phyloP scores from a whole-genome alignment of 805 yeast species.

The Wickerhamomyces alni region DNA sequence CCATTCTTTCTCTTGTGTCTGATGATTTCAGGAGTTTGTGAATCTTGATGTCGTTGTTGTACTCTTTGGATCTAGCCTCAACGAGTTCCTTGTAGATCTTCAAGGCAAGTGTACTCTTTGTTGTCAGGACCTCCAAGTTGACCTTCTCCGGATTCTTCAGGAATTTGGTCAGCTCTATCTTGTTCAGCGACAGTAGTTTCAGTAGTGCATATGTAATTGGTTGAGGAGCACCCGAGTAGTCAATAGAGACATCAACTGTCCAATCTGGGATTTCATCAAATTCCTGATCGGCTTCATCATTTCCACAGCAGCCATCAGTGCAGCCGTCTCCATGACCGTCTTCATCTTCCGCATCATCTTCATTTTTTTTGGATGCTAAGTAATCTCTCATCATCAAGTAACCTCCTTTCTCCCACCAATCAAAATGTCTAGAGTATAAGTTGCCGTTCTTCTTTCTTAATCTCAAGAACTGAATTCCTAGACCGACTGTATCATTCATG shows the following conservation, averaged over 20 bases:
- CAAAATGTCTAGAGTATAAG: slow-evolving; percentile 31
- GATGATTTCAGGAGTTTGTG: slow-evolving; percentile 11
- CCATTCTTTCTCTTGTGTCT: slow-evolving; percentile 10
- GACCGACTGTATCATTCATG: slow-evolving; percentile 47
- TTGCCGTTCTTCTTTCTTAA: slow-evolving; percentile 26
- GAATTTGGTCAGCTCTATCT: slow-evolving; percentile 23
- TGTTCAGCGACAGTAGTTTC: slow-evolving; percentile 28
- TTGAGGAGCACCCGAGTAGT: slow-evolving; percentile 38
- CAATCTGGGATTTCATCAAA: slow-evolving; percentile 29
- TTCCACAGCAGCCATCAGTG: slow-evolving; percentile 15
- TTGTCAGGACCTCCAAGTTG: slow-evolving; percentile 14
- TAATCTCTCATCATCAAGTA: slow-evolving; percentile 26
- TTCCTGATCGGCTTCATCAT: slow-evolving; percentile 13
- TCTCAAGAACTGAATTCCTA: slow-evolving; percentile 45
- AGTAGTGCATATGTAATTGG: slow-evolving; percentile 37
- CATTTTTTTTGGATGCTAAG: slow-evolving; percentile 7
- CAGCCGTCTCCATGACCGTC: slow-evolving; percentile 13
- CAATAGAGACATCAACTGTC: slow-evolving; percentile 37
- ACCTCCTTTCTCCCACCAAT: slow-evolving; percentile 46
- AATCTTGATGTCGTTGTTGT: slow-evolving; percentile 6
- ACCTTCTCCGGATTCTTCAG: slow-evolving; percentile 13
- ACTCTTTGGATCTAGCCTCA: slow-evolving; percentile 11
- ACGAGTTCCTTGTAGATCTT: slow-evolving; percentile 16
- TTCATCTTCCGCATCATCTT: slow-evolving; percentile 15
- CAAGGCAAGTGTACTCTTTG: slow-evolving; percentile 12